A percentile compares a stretch with the other conserved stretches of the same genome.
Evolutionary conservation across 2,329 filamentous ascomycete genomes (phyloP).

Genomic region (Cryphonectria radicalis): DNA sequence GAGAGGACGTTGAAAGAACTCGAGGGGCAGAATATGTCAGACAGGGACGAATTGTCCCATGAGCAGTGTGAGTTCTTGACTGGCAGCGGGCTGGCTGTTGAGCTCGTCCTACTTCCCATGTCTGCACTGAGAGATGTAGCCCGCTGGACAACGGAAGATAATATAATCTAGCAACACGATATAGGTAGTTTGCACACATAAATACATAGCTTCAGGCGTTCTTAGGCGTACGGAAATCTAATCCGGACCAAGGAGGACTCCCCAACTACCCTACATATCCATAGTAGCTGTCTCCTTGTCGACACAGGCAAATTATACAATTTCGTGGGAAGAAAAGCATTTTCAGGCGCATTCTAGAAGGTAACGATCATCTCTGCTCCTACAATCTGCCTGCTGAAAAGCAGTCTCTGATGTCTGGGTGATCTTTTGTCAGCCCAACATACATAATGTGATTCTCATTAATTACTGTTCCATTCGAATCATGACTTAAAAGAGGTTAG

Average conservation of each 20-base stretch:
- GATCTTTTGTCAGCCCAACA: too few species aligned
- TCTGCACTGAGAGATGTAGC: slow-evolving; percentile 7
- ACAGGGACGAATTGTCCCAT: neutral
- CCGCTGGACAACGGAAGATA: slow-evolving; percentile 4
- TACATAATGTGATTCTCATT: too few species aligned
- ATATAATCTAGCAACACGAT: neutral
- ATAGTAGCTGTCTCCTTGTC: neutral
- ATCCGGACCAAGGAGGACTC: neutral
- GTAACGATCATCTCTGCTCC: too few species aligned
- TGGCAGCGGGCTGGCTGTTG: neutral
- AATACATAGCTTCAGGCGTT: neutral
- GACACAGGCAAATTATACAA: neutral
- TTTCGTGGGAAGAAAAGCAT: too few species aligned
- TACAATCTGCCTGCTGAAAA: too few species aligned
- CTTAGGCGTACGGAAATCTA: neutral
- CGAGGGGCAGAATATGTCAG: neutral
- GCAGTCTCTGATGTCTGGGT: too few species aligned
- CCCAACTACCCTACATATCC: neutral
- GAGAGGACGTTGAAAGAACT: slow-evolving; percentile 3
- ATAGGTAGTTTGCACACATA: neutral
- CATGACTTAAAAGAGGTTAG: too few species aligned
- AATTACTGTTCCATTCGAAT: too few species aligned
- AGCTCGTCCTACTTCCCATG: slow-evolving; percentile 11
- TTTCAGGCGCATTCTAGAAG: too few species aligned
- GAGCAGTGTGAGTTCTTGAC: slow-evolving; percentile 12